These are phyloP conservation scores for Cotoneaster glaucophyllus DNA, from an alignment of 306 rosid species.

Conservation along the genomic window DNA sequence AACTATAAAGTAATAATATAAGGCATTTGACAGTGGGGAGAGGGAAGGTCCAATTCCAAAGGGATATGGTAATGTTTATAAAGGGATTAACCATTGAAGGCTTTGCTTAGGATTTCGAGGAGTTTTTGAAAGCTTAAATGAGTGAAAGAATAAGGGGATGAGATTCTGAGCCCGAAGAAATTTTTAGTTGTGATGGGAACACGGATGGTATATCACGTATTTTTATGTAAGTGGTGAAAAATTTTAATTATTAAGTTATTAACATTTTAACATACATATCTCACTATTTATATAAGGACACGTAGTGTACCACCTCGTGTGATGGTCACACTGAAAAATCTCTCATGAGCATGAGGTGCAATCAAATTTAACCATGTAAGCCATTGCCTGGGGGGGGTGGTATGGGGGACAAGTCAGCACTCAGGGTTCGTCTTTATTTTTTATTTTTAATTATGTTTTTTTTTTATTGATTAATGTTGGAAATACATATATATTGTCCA, in stretches of 20 bases:
- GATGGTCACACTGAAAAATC: no score
- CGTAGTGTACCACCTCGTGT: no score
- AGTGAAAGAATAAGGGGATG: neutral
- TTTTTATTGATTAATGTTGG: neutral
- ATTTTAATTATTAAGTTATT: no score
- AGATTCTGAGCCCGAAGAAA: neutral
- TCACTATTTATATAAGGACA: no score
- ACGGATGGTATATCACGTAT: no score
- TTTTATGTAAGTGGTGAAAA: no score
- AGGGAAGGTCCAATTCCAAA: neutral
- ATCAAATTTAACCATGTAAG: neutral
- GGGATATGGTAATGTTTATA: constrained; percentile 15
- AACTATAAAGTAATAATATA: neutral
- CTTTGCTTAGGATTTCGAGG: neutral
- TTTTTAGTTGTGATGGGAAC: no score
- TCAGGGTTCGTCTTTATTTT: neutral
- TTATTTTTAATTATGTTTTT: neutral
- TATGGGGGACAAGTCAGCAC: neutral
- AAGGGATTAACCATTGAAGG: constrained; percentile 37
- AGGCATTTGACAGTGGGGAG: neutral
- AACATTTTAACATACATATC: no score
- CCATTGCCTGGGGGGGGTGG: constrained; percentile 3
- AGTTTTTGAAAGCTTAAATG: neutral
- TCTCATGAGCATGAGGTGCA: neutral
- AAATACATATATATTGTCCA: neutral